Conservation (phyloP, 106 monocot genomes). For the Dendrobium nobile region DNA sequence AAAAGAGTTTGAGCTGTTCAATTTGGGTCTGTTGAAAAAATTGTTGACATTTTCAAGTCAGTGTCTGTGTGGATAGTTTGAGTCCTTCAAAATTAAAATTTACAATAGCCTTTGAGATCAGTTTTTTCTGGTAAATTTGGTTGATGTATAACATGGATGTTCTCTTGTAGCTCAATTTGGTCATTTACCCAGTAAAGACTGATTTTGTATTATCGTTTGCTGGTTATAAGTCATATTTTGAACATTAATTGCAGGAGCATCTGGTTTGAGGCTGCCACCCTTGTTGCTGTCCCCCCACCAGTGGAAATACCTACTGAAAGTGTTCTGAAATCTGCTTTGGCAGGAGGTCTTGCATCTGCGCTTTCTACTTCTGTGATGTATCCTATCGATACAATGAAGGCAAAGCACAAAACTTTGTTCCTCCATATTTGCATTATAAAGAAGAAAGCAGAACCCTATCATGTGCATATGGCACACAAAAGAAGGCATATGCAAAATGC, state of each 20-base stretch:
- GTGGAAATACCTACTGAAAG: constrained; percentile 52
- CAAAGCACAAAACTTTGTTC: neutral
- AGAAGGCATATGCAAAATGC: neutral
- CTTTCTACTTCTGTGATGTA: constrained; percentile 52
- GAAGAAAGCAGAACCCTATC: neutral
- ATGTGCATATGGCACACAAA: neutral
- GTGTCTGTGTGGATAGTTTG: too few species aligned
- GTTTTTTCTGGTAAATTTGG: neutral
- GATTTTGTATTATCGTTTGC: neutral
- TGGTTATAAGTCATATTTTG: neutral
- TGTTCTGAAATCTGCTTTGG: constrained; percentile 55
- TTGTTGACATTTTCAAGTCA: too few species aligned
- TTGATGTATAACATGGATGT: neutral
- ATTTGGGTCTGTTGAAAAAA: too few species aligned
- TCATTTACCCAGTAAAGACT: neutral
- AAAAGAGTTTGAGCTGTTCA: too few species aligned
- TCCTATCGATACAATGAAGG: constrained; percentile 63
- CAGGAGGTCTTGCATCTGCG: constrained; percentile 60
- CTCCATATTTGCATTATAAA: constrained; percentile 3
- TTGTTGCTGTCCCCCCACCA: constrained; percentile 54
- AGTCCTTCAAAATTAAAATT: too few species aligned
- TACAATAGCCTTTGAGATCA: neutral
- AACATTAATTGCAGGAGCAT: constrained; percentile 25
- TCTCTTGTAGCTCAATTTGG: neutral
- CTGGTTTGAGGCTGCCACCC: constrained; percentile 69